Conservation (phyloP, 2,329 filamentous ascomycete species). For the Neopestalotiopsis clavispora region DNA sequence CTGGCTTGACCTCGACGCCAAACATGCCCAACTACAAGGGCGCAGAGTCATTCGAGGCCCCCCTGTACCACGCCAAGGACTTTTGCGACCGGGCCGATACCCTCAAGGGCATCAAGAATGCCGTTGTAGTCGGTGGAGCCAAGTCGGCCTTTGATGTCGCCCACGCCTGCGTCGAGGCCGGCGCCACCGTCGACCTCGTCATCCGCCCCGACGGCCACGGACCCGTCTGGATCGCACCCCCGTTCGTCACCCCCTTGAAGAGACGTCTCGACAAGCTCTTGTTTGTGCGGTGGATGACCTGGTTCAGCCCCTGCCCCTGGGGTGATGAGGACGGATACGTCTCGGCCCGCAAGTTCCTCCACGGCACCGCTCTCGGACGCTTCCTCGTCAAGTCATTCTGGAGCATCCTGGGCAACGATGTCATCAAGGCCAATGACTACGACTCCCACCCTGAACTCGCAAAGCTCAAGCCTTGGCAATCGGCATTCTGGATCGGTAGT, state of each 20-base stretch:
- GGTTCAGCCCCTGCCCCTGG: constrained; percentile 36
- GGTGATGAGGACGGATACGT: constrained; percentile 1
- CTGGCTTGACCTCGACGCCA: constrained; percentile 61
- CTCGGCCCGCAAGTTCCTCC: constrained; percentile 13
- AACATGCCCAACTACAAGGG: constrained; percentile 54
- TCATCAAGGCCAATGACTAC: constrained; percentile 6
- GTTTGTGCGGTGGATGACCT: constrained; percentile 49
- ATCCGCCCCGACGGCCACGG: constrained; percentile 58
- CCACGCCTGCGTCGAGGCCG: constrained; percentile 56
- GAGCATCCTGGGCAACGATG: constrained; percentile 11
- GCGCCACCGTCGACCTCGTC: constrained; percentile 56
- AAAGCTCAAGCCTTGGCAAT: constrained; percentile 49
- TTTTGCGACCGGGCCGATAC: constrained; percentile 39
- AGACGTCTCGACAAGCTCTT: constrained; percentile 51
- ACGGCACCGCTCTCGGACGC: constrained; percentile 13
- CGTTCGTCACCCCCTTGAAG: constrained; percentile 51
- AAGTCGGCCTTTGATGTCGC: constrained; percentile 68
- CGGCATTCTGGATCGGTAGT: constrained; percentile 56
- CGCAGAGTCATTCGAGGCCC: constrained; percentile 50
- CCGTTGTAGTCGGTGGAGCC: constrained; percentile 59
- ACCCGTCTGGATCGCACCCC: constrained; percentile 53
- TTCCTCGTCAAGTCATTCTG: constrained; percentile 14
- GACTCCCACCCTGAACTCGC: constrained; percentile 24
- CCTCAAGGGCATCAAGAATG: constrained; percentile 38
- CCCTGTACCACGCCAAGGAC: constrained; percentile 60